Conservation (phyloP, 2,329 filamentous ascomycete genomes). For the Lanzia echinophila region DNA sequence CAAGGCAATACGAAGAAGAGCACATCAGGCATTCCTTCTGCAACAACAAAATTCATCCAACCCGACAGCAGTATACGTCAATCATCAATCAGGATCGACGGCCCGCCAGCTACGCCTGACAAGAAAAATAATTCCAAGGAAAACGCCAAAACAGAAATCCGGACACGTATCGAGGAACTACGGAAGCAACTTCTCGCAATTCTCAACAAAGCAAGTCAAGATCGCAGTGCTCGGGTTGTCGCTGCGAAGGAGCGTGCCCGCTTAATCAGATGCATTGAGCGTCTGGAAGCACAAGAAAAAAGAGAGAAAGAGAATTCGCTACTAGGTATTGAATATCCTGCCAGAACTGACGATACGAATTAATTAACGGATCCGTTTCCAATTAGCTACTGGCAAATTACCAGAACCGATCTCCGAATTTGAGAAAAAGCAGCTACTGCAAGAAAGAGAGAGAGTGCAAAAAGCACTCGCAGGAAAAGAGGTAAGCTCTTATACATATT, state of each 20-base stretch:
- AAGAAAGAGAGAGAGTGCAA: not conserved
- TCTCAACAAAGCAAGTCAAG: not conserved
- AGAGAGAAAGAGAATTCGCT: not conserved
- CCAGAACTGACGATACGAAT: not conserved
- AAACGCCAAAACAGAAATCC: not conserved
- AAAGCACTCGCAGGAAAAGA: conserved; percentile 9
- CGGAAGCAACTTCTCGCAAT: not conserved
- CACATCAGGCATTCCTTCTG: too few species aligned
- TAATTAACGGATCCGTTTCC: not conserved
- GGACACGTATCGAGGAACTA: not conserved
- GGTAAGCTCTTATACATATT: not conserved
- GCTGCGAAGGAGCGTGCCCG: not conserved
- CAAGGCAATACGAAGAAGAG: too few species aligned
- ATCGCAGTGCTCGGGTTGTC: not conserved
- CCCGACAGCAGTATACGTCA: too few species aligned
- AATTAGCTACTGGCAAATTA: not conserved
- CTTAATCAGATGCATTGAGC: conserved; percentile 6
- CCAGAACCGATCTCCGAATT: conserved; percentile 12
- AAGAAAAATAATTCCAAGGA: not conserved
- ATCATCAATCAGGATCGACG: too few species aligned
- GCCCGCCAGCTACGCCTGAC: too few species aligned
- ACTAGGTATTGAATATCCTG: too few species aligned
- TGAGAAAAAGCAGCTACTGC: conserved; percentile 12
- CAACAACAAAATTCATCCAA: too few species aligned
- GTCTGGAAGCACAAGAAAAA: conserved; percentile 7